Evolutionary conservation across 108 stramenopile species (phyloP), one percentile per base, ranked within the genome.

Genomic region (Conticribra weissflogii): DNA sequence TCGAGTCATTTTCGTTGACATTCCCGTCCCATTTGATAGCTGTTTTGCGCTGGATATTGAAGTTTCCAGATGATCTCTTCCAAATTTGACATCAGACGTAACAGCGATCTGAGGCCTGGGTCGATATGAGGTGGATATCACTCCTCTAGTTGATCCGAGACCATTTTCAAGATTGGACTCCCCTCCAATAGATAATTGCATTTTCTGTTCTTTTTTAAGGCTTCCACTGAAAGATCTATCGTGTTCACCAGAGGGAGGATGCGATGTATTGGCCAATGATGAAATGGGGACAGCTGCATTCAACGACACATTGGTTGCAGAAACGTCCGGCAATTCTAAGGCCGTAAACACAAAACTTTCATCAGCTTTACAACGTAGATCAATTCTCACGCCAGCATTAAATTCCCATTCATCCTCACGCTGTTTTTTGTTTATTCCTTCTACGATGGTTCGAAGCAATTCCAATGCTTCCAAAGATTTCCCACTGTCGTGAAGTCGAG

Each of bases 41-140:
- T 45, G 15, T 29, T 54, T 58, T 2, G 21, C 34, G 19, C 60
- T 63, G 0, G 75, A 76, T 21, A 76, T 5, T 24, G 60, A 59
- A 36, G 75, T 68, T 52, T 76, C 75, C 17, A 76, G 22, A 41
- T 60, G 73, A 27, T 76, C 68, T 17, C 61, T 22, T n/a, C 67
- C 75, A n/a, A 76, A 36, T 2, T 44, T 27, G 3, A 79, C 22
- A 19, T 79, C 74, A 8, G 71, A 63, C 7, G 69, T 45, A 12
- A 84, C 46, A 57, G 53, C 41, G 2, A 79, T 84, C 23, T 76
- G 49, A 27, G 54, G 22, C 12, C 45, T 34, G 24, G 83, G 79
- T 63, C 63, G 28, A 44, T 84, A 81, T 16, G 47, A 48, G 49
- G 76, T 55, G 14, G 66, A 57, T 0, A 84, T 18, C 0, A 51